These are phyloP conservation scores for Malassezia globosa DNA, from an alignment of 1,284 basidiomycete genomes.

Conservation along the genomic window DNA sequence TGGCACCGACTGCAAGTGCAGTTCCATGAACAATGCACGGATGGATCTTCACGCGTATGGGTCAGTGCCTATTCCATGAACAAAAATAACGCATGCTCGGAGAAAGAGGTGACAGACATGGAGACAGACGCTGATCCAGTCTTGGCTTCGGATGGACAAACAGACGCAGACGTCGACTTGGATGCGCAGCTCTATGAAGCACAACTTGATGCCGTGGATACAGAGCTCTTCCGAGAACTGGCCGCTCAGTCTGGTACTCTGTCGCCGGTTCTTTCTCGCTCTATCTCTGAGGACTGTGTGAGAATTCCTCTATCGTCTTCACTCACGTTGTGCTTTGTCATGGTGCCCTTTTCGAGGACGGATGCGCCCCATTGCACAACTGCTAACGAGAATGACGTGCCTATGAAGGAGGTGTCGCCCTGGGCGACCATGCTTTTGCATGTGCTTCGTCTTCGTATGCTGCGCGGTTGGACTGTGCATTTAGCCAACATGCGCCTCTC, in stretches of 20 bases:
- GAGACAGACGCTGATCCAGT: neutral
- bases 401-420: neutral
- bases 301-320: constrained; percentile 10
- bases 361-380: neutral
- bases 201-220: constrained; percentile 28
- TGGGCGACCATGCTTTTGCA: constrained; percentile 11
- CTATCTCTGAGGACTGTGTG: constrained; percentile 18
- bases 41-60: constrained; percentile 14
- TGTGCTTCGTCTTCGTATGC: constrained; percentile 16
- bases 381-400: neutral
- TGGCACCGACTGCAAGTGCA: constrained; percentile 22
- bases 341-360: constrained; percentile 8
- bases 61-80: no score
- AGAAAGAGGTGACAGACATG: neutral
- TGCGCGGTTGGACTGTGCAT: constrained; percentile 11
- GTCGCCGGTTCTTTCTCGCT: constrained; percentile 20
- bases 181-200: constrained; percentile 28
- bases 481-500: neutral
- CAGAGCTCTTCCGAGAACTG: constrained; percentile 27
- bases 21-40: constrained; percentile 7
- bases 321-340: constrained; percentile 18
- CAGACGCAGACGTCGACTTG: constrained; percentile 13
- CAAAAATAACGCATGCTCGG: no score
- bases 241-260: constrained; percentile 23
- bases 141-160: no score